These are phyloP conservation scores for Camillea tinctor DNA, from an alignment of 2,329 filamentous ascomycete species.

Conservation along the genomic window DNA sequence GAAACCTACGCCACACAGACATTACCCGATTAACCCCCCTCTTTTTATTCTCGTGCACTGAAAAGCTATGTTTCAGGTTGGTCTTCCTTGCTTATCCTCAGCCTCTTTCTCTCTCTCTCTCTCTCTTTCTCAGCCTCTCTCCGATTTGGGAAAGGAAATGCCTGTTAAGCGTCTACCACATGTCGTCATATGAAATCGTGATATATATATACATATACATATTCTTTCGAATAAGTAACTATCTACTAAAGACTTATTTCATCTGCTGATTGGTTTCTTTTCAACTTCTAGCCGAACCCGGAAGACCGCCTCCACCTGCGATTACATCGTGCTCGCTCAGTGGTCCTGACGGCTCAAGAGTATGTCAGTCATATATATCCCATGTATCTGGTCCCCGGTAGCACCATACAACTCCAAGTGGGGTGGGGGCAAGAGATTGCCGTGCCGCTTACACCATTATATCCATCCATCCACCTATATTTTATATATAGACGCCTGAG, in stretches of 20 bases:
- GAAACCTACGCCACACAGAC: background rate
- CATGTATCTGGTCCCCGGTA: background rate
- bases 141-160: background rate
- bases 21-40: background rate
- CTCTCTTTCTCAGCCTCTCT: background rate
- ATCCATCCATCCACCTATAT: background rate
- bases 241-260: too few relatives aligned
- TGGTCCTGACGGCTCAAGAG: conserved; percentile 78
- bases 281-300: conserved; percentile 26
- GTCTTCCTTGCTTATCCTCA: conserved; percentile 5
- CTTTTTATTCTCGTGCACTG: background rate
- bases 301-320: conserved; percentile 68
- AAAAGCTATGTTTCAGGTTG: conserved; percentile 26
- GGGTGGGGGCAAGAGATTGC: background rate
- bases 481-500: background rate
- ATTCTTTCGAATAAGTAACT: background rate
- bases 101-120: too few relatives aligned
- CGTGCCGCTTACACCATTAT: background rate
- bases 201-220: too few relatives aligned
- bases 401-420: background rate
- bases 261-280: conserved; percentile 8
- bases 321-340: conserved; percentile 78
- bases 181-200: too few relatives aligned
- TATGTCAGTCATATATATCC: conserved; percentile 36
- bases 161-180: background rate